Conservation (phyloP, 2,329 filamentous ascomycete genomes). For the Cordyceps javanica region DNA sequence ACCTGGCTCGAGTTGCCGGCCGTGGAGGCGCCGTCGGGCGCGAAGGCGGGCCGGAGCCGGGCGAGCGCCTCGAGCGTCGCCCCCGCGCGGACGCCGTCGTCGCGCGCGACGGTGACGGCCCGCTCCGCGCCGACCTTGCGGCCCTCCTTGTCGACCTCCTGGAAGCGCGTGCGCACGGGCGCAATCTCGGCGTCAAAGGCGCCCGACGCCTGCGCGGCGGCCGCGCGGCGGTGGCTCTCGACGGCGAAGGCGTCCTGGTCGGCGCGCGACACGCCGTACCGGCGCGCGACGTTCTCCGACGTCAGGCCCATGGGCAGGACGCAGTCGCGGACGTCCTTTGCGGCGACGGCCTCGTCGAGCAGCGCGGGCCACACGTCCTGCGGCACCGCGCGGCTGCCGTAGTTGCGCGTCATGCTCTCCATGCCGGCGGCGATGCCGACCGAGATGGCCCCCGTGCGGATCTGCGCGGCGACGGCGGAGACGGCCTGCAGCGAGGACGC, state of each 20-base stretch:
- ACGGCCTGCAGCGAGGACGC: slow-evolving; percentile 72
- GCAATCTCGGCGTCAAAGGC: slow-evolving; percentile 74
- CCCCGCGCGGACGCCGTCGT: slow-evolving; percentile 74
- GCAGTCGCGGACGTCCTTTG: slow-evolving; percentile 72
- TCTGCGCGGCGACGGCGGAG: slow-evolving; percentile 65
- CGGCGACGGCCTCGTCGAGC: slow-evolving; percentile 49
- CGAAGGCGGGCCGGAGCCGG: slow-evolving; percentile 82
- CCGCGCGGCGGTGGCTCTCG: slow-evolving; percentile 66
- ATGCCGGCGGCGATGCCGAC: slow-evolving; percentile 80
- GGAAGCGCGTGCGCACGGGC: slow-evolving; percentile 65
- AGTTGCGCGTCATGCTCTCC: slow-evolving; percentile 95
- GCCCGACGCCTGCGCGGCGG: slow-evolving; percentile 61
- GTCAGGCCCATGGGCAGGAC: slow-evolving; percentile 94
- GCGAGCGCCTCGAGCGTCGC: slow-evolving; percentile 65
- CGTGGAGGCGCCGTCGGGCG: slow-evolving; percentile 65
- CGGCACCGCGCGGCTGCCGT: slow-evolving; percentile 78
- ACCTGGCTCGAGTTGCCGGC: slow-evolving; percentile 86
- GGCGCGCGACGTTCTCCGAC: slow-evolving; percentile 75
- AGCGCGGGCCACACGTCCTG: slow-evolving; percentile 72
- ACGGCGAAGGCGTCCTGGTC: slow-evolving; percentile 84
- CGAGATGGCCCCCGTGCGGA: slow-evolving; percentile 66
- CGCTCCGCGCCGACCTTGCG: slow-evolving; percentile 49
- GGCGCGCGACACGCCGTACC: slow-evolving; percentile 65
- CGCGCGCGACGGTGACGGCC: slow-evolving; percentile 61
- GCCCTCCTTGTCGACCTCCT: slow-evolving; percentile 57